These are phyloP conservation scores for Phaseolus lunatus DNA, from an alignment of 306 rosid genomes.

Conservation along the genomic window DNA sequence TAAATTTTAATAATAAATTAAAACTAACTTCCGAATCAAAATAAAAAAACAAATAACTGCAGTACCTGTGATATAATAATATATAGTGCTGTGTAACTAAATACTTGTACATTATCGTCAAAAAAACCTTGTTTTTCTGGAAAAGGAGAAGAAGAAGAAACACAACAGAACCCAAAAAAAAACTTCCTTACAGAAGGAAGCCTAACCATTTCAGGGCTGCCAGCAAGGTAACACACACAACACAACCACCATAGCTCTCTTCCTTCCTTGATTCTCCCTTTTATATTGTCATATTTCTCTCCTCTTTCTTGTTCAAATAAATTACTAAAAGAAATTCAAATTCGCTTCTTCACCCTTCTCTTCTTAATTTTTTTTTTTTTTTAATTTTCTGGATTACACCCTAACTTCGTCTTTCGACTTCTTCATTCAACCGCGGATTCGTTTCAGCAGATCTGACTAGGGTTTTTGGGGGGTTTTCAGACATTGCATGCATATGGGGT, in stretches of 20 bases:
- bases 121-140: neutral
- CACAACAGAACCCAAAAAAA: neutral
- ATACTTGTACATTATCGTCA: neutral
- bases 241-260: too few species aligned
- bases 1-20: too few species aligned
- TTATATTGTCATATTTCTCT: neutral
- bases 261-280: neutral
- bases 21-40: too few species aligned
- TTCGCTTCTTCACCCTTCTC: too few species aligned
- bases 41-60: too few species aligned
- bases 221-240: too few species aligned
- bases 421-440: neutral
- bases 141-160: neutral
- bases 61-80: too few species aligned
- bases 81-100: too few species aligned
- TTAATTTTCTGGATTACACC: neutral
- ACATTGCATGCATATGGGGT: slow-evolving; percentile 61
- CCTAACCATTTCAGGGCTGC: neutral
- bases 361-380: too few species aligned
- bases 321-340: neutral
- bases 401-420: neutral
- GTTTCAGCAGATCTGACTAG: neutral
- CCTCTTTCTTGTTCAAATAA: neutral
- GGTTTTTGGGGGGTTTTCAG: slow-evolving; percentile 45
- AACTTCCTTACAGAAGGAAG: neutral